Conservation (phyloP, 495 filamentous ascomycete species). For the Clavariopsis aquatica region DNA sequence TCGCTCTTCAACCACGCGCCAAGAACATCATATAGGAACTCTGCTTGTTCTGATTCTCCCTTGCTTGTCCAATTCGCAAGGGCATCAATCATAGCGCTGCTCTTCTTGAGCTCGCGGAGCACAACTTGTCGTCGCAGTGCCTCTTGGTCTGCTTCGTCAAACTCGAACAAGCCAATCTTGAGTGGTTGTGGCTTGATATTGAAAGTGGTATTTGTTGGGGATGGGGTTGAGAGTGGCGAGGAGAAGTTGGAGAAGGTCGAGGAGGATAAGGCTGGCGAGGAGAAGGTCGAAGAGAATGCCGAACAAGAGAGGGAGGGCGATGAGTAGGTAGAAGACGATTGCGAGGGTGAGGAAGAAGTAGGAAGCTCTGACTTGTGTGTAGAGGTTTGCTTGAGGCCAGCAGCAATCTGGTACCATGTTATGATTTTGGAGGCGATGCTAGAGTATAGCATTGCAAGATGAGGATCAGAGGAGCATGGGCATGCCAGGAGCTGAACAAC, state of each 20-base stretch:
- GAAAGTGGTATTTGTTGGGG: slow-evolving; percentile 8
- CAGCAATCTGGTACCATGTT: slow-evolving; percentile 36
- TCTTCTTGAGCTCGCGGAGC: slow-evolving; percentile 35
- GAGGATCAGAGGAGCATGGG: slow-evolving; percentile 31
- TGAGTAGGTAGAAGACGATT: slow-evolving; percentile 12
- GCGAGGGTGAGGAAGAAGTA: slow-evolving; percentile 6
- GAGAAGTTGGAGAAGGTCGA: slow-evolving; percentile 21
- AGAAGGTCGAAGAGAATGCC: background rate
- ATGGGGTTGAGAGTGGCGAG: slow-evolving; percentile 17
- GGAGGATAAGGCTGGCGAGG: slow-evolving; percentile 9
- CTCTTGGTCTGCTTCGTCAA: slow-evolving; percentile 37
- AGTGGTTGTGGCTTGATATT: slow-evolving; percentile 29
- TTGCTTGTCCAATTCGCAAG: slow-evolving; percentile 21
- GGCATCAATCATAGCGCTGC: slow-evolving; percentile 27
- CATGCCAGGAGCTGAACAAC: slow-evolving; percentile 31
- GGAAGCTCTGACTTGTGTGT: slow-evolving; percentile 13
- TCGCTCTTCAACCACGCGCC: slow-evolving; percentile 36
- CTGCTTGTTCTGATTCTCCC: slow-evolving; percentile 20
- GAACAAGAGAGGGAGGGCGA: background rate
- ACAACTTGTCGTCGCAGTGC: slow-evolving; percentile 30
- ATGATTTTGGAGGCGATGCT: slow-evolving; percentile 36
- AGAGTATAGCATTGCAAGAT: slow-evolving; percentile 38
- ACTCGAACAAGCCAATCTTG: slow-evolving; percentile 34
- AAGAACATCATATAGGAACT: slow-evolving; percentile 27
- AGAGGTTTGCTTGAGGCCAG: slow-evolving; percentile 20